phyloP scores from a whole-genome alignment of 805 yeast species.

The Spathaspora hagerdaliae region DNA sequence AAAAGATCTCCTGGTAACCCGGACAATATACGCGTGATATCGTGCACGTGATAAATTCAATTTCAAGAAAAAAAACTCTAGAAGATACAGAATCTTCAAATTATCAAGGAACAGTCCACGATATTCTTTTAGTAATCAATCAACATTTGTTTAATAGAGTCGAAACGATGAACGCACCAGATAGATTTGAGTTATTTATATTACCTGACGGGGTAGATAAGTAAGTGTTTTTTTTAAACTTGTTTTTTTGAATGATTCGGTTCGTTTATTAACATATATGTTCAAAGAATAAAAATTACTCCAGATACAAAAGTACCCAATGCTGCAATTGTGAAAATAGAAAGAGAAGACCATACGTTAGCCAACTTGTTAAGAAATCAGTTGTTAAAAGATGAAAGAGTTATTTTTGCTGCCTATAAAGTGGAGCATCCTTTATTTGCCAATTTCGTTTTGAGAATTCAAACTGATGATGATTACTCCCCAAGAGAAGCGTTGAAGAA shows the following conservation, averaged over 20 bases:
- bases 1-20: no score
- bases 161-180: conserved; percentile 89
- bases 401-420: conserved; percentile 95
- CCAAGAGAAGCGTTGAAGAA: conserved; percentile 87
- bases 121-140: no score
- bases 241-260: not conserved
- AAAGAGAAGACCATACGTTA: conserved; percentile 95
- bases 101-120: no score
- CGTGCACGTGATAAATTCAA: no score
- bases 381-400: conserved; percentile 78
- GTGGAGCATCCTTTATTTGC: conserved; percentile 98
- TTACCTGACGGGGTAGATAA: conserved; percentile 97
- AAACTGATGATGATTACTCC: conserved; percentile 91
- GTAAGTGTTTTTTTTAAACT: conserved; percentile 37
- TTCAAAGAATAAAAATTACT: conserved; percentile 65
- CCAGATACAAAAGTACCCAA: conserved; percentile 96
- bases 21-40: no score
- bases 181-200: conserved; percentile 93
- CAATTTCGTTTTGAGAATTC: conserved; percentile 88
- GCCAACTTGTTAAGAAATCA: conserved; percentile 89
- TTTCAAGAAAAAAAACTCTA: no score
- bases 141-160: no score
- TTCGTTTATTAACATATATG: conserved; percentile 1
- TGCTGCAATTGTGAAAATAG: conserved; percentile 88
- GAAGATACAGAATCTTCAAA: no score